A percentile compares a stretch with the other conserved stretches of the same genome.
Conservation (phyloP, 176 grass and related monocot genomes). For the Raddia distichophylla region DNA sequence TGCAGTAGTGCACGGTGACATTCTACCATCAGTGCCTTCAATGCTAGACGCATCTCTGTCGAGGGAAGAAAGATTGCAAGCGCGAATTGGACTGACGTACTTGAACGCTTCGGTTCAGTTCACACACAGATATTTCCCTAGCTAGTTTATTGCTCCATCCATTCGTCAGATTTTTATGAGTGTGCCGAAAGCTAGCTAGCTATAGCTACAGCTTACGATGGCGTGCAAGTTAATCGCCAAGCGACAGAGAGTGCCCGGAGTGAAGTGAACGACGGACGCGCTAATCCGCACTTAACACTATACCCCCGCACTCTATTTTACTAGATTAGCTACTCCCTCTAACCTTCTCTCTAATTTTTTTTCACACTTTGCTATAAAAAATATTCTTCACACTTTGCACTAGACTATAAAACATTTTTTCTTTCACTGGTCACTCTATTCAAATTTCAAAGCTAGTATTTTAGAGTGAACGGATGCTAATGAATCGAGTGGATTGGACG, state of each 20-base stretch:
- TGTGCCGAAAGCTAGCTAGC: background rate
- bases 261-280: constrained; percentile 1
- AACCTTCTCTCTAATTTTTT: too few relatives aligned
- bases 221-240: constrained; percentile 3
- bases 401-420: too few relatives aligned
- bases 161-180: background rate
- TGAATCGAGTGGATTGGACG: background rate
- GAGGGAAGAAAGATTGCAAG: constrained; percentile 2
- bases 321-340: too few relatives aligned
- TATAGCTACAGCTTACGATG: background rate
- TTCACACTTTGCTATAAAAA: too few relatives aligned
- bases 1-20: background rate
- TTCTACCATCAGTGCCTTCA: constrained; percentile 9
- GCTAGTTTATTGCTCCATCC: background rate
- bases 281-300: too few relatives aligned
- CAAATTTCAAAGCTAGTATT: too few relatives aligned
- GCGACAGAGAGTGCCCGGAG: background rate
- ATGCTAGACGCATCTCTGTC: background rate
- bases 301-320: too few relatives aligned
- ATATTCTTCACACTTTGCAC: too few relatives aligned
- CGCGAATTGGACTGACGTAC: background rate
- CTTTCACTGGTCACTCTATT: too few relatives aligned
- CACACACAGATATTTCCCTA: constrained; percentile 41
- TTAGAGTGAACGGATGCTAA: background rate
- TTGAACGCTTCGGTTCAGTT: constrained; percentile 29